Percentiles rank a stretch among this genome's conserved stretches.
These are phyloP conservation scores for Leccinum rimulosum DNA, from an alignment of 768 basidiomycete genomes.

Conservation along the genomic window DNA sequence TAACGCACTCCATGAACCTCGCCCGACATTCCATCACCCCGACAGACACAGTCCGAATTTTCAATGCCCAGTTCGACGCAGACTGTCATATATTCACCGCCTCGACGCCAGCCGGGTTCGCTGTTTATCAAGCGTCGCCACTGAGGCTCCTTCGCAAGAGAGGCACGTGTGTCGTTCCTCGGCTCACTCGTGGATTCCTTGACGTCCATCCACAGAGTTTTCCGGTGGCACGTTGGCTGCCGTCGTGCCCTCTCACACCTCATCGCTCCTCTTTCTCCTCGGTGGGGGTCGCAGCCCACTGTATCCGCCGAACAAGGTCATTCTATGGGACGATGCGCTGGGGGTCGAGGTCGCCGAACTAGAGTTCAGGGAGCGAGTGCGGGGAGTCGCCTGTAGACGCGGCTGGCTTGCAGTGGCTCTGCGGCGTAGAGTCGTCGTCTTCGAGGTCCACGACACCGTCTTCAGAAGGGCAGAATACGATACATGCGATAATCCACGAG, in stretches of 20 bases:
- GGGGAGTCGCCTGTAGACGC: conserved; percentile 75
- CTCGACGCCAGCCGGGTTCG: conserved; percentile 78
- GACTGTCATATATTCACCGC: conserved; percentile 79
- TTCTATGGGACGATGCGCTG: conserved; percentile 82
- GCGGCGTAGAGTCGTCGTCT: conserved; percentile 75
- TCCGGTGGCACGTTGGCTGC: conserved; percentile 75
- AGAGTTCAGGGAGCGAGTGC: conserved; percentile 82
- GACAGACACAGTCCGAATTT: conserved; percentile 69
- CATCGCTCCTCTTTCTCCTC: conserved; percentile 81
- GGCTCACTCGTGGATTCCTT: conserved; percentile 7
- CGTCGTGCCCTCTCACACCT: conserved; percentile 75
- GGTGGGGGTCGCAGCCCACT: conserved; percentile 86
- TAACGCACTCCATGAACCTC: conserved; percentile 65
- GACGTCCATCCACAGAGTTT: conserved; percentile 51
- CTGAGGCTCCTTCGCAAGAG: conserved; percentile 77
- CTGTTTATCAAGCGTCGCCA: conserved; percentile 75
- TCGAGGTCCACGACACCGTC: conserved; percentile 63
- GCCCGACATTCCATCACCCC: conserved; percentile 81
- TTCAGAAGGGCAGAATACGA: conserved; percentile 76
- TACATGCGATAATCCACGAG: conserved; percentile 83
- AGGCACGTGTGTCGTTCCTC: conserved; percentile 45
- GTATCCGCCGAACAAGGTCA: conserved; percentile 89
- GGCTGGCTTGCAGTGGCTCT: conserved; percentile 85
- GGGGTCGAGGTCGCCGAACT: conserved; percentile 82
- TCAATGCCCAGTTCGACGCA: conserved; percentile 78